Conservation (phyloP, 176 grass and related monocot species). For the Aegilops longissima region DNA sequence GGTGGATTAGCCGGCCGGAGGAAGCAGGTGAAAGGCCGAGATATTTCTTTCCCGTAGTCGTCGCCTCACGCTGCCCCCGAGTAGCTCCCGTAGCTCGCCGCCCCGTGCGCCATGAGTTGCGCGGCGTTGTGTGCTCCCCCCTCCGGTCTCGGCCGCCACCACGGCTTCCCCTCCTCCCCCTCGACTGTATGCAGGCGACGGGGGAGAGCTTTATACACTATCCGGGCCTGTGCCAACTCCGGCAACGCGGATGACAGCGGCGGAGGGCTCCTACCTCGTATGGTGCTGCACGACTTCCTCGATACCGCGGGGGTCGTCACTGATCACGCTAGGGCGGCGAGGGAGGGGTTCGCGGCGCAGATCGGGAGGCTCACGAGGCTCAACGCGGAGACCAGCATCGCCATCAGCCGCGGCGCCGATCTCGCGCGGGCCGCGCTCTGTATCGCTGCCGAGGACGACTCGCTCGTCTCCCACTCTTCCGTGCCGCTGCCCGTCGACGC, state of each 20-base stretch:
- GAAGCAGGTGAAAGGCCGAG: not conserved
- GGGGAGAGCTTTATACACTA: not conserved
- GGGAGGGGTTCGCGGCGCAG: constrained; percentile 67
- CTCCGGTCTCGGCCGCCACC: not conserved
- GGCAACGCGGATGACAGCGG: not conserved
- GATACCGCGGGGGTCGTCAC: constrained; percentile 54
- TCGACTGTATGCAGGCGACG: not conserved
- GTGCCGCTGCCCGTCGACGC: constrained; percentile 75
- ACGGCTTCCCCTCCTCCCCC: not conserved
- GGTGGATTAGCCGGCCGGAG: not conserved
- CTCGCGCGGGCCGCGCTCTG: constrained; percentile 71
- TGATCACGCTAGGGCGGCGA: constrained; percentile 56
- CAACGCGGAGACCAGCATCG: constrained; percentile 60
- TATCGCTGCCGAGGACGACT: constrained; percentile 80
- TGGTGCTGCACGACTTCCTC: constrained; percentile 81
- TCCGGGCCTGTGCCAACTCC: constrained; percentile 5
- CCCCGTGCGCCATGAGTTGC: constrained; percentile 33
- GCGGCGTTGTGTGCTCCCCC: constrained; percentile 20
- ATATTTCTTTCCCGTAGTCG: constrained; percentile 5
- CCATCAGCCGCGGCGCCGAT: constrained; percentile 58
- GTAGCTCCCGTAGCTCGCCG: not conserved
- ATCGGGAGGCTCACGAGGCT: constrained; percentile 51
- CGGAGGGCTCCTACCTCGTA: not conserved
- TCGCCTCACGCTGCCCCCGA: not conserved
- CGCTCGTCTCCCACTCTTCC: constrained; percentile 85